Conservation (phyloP, 805 yeast species). For the Saccharomycopsis malanga region DNA sequence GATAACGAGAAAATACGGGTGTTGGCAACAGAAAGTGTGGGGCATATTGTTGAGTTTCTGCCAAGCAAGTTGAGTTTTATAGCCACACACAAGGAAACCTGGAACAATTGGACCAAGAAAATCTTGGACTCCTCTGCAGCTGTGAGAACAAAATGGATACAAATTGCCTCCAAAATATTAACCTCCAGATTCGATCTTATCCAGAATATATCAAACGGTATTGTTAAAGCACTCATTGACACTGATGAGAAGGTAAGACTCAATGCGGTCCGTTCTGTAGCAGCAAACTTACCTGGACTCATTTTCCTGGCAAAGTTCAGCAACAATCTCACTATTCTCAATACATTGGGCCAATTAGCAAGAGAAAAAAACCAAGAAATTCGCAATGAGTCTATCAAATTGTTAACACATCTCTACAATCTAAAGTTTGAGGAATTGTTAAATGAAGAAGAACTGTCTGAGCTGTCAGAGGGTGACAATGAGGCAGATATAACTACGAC, state of each 20-base stretch:
- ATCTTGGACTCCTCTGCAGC: conserved; percentile 57
- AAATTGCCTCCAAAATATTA: conserved; percentile 45
- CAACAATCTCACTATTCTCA: conserved; percentile 37
- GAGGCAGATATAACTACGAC: conserved; percentile 6
- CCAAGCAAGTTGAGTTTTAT: conserved; percentile 52
- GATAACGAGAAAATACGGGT: conserved; percentile 55
- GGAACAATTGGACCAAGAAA: conserved; percentile 68
- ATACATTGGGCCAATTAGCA: conserved; percentile 51
- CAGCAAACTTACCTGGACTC: conserved; percentile 36
- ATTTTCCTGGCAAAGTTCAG: conserved; percentile 40
- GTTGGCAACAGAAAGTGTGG: conserved; percentile 68
- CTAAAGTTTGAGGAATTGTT: conserved; percentile 22
- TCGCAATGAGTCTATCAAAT: conserved; percentile 49
- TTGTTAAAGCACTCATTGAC: conserved; percentile 66
- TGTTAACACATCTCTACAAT: conserved; percentile 51
- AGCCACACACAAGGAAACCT: conserved; percentile 50
- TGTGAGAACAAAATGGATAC: conserved; percentile 68
- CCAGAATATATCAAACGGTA: conserved; percentile 47
- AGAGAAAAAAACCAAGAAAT: conserved; percentile 66
- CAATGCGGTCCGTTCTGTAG: conserved; percentile 47
- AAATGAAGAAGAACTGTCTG: conserved; percentile 23
- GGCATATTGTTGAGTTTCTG: conserved; percentile 47
- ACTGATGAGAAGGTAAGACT: conserved; percentile 67
- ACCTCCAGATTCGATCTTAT: conserved; percentile 36
- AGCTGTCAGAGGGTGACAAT: not conserved